Evolutionary conservation across 805 yeast species (phyloP).

Genomic region (Wickerhamiella galacta): DNA sequence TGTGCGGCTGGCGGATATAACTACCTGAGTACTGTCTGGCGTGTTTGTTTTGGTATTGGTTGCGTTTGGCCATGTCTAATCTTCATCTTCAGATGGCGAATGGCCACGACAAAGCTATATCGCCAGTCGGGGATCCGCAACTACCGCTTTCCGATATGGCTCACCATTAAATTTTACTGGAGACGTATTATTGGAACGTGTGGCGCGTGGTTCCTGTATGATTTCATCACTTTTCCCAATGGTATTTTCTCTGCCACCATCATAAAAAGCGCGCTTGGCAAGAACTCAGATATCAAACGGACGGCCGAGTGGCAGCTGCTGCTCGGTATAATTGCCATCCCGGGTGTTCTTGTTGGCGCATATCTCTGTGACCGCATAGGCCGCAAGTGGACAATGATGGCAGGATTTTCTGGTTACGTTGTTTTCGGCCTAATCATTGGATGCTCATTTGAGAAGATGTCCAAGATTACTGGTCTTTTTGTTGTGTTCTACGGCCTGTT

Average conservation of each 20-base stretch:
- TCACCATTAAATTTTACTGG: slow-evolving; percentile 55
- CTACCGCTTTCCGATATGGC: slow-evolving; percentile 14
- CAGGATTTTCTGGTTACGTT: slow-evolving; percentile 56
- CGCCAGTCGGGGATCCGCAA: slow-evolving; percentile 45
- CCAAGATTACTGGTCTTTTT: slow-evolving; percentile 43
- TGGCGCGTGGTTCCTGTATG: slow-evolving; percentile 66
- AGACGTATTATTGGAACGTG: slow-evolving; percentile 49
- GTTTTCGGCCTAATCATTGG: slow-evolving; percentile 32
- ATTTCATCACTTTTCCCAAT: slow-evolving; percentile 67
- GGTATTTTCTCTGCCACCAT: slow-evolving; percentile 52
- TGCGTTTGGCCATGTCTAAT: slow-evolving; percentile 62
- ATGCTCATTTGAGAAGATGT: slow-evolving; percentile 35
- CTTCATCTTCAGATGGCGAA: slow-evolving; percentile 52
- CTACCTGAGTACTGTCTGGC: slow-evolving; percentile 39
- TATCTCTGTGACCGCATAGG: slow-evolving; percentile 46
- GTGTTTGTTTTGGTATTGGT: slow-evolving; percentile 54
- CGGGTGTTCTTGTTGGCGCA: slow-evolving; percentile 62
- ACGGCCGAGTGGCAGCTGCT: slow-evolving; percentile 62
- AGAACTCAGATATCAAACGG: slow-evolving; percentile 33
- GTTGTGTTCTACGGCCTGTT: slow-evolving; percentile 58
- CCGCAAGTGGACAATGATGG: slow-evolving; percentile 51
- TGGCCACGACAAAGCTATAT: slow-evolving; percentile 51
- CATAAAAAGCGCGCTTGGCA: slow-evolving; percentile 27
- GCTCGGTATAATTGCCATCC: slow-evolving; percentile 47
- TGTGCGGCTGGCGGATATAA: slow-evolving; percentile 32